These are phyloP conservation scores for Linnemannia elongata DNA, from an alignment of 192 early-diverging fungal genomes.

Conservation along the genomic window DNA sequence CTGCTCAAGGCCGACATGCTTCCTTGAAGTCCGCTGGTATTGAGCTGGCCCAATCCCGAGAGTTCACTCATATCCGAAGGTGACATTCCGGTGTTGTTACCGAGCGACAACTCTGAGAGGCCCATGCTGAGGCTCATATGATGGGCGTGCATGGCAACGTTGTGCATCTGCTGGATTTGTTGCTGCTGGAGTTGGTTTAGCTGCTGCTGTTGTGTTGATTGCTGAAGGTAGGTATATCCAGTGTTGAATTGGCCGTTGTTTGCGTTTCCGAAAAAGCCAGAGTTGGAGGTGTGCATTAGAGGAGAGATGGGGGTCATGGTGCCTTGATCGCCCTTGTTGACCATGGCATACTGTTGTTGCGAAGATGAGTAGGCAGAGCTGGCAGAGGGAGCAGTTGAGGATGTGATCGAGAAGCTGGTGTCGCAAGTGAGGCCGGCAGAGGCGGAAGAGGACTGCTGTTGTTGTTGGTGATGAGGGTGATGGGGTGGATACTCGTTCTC, in stretches of 20 bases:
- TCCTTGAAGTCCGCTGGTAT: slow-evolving; percentile 1
- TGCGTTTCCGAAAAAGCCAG: slow-evolving; percentile 31
- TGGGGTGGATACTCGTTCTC: slow-evolving; percentile 28
- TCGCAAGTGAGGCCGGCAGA: slow-evolving; percentile 10
- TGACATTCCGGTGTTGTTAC: slow-evolving; percentile 5
- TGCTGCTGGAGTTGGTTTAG: slow-evolving; percentile 19
- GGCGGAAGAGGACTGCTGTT: slow-evolving; percentile 1
- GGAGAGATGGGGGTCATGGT: slow-evolving; percentile 53
- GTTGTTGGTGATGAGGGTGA: slow-evolving; percentile 23
- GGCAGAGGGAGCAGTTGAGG: slow-evolving; percentile 11
- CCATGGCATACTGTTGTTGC: slow-evolving; percentile 25
- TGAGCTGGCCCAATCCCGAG: slow-evolving; percentile 6
- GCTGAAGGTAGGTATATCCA: not conserved
- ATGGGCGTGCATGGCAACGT: slow-evolving; percentile 31
- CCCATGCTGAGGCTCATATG: slow-evolving; percentile 38
- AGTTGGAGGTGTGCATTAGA: slow-evolving; percentile 29
- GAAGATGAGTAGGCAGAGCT: not conserved
- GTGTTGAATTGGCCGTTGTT: not conserved
- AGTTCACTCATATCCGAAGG: slow-evolving; percentile 3
- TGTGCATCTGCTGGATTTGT: slow-evolving; percentile 28
- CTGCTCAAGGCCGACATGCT: slow-evolving; percentile 22
- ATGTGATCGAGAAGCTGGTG: slow-evolving; percentile 11
- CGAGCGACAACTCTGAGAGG: slow-evolving; percentile 38
- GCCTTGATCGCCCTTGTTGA: slow-evolving; percentile 30
- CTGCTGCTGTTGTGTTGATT: not conserved